phyloP scores from a whole-genome alignment of 139 green algal genomes.

The Chlamydomonas sp. region DNA sequence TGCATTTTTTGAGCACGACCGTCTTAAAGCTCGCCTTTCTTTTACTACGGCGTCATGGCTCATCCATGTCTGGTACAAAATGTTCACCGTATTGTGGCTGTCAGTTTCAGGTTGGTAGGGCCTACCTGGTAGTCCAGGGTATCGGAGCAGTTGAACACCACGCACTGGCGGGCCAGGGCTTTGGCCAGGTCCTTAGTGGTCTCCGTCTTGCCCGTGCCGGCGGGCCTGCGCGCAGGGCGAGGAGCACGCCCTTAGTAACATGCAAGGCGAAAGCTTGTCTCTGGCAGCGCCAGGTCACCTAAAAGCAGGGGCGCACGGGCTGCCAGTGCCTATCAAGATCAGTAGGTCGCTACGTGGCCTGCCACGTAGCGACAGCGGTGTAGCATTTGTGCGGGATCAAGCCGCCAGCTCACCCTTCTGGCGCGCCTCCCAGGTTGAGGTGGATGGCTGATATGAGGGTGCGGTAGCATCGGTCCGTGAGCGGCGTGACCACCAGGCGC shows the following conservation, averaged over 20 bases:
- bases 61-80: too few relatives aligned
- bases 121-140: slow-evolving; percentile 56
- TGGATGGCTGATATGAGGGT: slow-evolving; percentile 82
- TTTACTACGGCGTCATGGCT: too few relatives aligned
- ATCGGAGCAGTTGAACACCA: slow-evolving; percentile 89
- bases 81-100: too few relatives aligned
- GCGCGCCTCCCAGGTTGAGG: slow-evolving; percentile 80
- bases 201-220: slow-evolving; percentile 83
- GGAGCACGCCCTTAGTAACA: background rate
- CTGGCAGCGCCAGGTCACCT: too few relatives aligned
- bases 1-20: too few relatives aligned
- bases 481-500: slow-evolving; percentile 79
- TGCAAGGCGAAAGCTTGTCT: too few relatives aligned
- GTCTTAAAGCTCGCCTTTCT: too few relatives aligned
- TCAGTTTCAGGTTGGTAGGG: too few relatives aligned
- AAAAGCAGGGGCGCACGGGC: too few relatives aligned
- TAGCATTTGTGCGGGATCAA: too few relatives aligned
- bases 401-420: slow-evolving; percentile 61
- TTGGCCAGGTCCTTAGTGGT: slow-evolving; percentile 89
- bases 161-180: slow-evolving; percentile 80
- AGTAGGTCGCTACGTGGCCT: too few relatives aligned
- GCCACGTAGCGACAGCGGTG: background rate
- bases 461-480: slow-evolving; percentile 84
- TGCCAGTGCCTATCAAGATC: too few relatives aligned
- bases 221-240: slow-evolving; percentile 43